phyloP scores from a whole-genome alignment of 768 basidiomycete genomes.

The Leccinum disarticulatum region DNA sequence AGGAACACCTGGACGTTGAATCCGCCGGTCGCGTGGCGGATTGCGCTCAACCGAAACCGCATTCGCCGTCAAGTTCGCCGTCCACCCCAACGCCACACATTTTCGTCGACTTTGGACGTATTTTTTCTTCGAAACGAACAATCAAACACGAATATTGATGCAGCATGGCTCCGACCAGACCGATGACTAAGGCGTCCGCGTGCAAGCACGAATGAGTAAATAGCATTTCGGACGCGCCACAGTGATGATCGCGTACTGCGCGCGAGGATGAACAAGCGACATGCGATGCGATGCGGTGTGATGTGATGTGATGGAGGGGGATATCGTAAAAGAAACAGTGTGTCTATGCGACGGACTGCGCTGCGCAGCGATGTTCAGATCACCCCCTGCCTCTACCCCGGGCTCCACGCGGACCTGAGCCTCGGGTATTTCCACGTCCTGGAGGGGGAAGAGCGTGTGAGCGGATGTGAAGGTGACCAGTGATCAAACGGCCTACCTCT shows the following conservation, averaged over 20 bases:
- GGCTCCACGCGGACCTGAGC: slow-evolving; percentile 28
- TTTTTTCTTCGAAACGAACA: not conserved
- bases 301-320: not conserved
- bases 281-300: not conserved
- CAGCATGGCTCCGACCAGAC: not conserved
- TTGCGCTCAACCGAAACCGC: not conserved
- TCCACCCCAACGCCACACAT: not conserved
- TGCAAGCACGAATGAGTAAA: not conserved
- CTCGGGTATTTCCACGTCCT: slow-evolving; percentile 32
- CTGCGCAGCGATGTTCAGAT: not conserved
- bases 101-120: not conserved
- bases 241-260: not conserved
- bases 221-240: not conserved
- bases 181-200: not conserved
- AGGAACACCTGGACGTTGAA: not conserved
- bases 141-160: not conserved
- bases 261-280: not conserved
- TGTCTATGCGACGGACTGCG: slow-evolving; percentile 5
- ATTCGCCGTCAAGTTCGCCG: not conserved
- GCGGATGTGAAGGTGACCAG: not conserved
- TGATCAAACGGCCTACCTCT: slow-evolving; percentile 35
- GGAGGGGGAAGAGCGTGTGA: not conserved
- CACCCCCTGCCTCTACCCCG: slow-evolving; percentile 36
- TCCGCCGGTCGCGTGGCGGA: not conserved
- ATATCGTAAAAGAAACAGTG: not conserved